Evolutionary conservation across 495 filamentous ascomycete genomes (phyloP).

Genomic region (Penicillium nucicola): DNA sequence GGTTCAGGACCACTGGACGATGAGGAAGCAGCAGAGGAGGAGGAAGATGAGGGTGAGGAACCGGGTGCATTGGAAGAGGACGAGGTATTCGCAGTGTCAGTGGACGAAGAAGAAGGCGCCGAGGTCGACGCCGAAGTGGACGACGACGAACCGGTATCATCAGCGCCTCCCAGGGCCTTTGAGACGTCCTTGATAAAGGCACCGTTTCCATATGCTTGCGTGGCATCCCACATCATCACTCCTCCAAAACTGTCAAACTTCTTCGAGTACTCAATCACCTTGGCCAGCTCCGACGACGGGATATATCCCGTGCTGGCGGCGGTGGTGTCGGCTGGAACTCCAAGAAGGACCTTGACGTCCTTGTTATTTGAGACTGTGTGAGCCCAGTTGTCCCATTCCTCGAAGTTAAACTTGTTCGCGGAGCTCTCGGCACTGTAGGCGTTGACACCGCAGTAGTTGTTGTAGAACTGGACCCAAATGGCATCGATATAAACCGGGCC

Average conservation of each 20-base stretch:
- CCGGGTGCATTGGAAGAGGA: constrained; percentile 24
- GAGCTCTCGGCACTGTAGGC: constrained; percentile 45
- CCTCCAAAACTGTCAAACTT: constrained; percentile 62
- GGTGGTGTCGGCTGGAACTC: constrained; percentile 57
- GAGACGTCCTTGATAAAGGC: constrained; percentile 51
- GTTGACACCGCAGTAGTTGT: constrained; percentile 65
- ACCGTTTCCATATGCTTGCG: constrained; percentile 55
- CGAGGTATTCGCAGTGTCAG: constrained; percentile 27
- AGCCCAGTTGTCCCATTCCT: constrained; percentile 70
- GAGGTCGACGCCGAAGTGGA: constrained; percentile 27
- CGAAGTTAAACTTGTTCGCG: constrained; percentile 65
- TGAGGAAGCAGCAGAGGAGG: constrained; percentile 26
- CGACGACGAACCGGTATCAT: constrained; percentile 32
- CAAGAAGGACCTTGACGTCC: constrained; percentile 62
- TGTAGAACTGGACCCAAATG: constrained; percentile 72
- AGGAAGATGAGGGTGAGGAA: constrained; percentile 30
- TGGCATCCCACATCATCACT: constrained; percentile 72
- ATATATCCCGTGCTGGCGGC: constrained; percentile 61
- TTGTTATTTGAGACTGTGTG: constrained; percentile 56
- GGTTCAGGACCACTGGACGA: constrained; percentile 22
- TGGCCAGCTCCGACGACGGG: constrained; percentile 36
- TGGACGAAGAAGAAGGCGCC: constrained; percentile 27
- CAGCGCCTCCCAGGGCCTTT: constrained; percentile 21
- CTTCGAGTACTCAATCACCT: constrained; percentile 50
- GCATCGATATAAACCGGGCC: constrained; percentile 56